phyloP scores from a whole-genome alignment of 768 basidiomycete species.

The Calocera cornea region DNA sequence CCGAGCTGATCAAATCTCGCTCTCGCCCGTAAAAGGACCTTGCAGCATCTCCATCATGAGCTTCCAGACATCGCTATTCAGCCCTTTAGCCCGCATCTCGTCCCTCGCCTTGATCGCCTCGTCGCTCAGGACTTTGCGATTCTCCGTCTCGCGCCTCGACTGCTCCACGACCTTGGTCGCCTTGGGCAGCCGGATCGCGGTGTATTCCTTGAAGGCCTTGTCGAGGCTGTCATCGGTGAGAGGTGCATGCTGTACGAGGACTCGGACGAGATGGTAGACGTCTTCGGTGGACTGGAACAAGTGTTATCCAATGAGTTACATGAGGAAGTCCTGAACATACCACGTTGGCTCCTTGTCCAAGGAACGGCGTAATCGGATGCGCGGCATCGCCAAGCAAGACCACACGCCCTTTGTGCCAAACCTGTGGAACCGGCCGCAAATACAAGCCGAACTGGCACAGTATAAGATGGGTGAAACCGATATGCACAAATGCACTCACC shows the following conservation, averaged over 20 bases:
- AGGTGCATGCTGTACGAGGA: constrained; percentile 26
- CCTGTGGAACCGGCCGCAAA: constrained; percentile 29
- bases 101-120: constrained; percentile 23
- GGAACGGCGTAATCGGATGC: constrained; percentile 32
- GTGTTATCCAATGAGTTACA: background rate
- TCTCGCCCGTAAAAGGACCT: background rate
- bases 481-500: constrained; percentile 15
- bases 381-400: constrained; percentile 35
- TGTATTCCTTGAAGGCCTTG: constrained; percentile 26
- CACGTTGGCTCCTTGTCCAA: constrained; percentile 37
- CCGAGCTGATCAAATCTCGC: too few relatives aligned
- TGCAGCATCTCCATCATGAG: background rate
- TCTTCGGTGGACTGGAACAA: constrained; percentile 21
- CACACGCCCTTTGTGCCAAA: constrained; percentile 32
- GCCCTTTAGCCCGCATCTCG: constrained; percentile 17
- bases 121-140: constrained; percentile 24
- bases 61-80: background rate
- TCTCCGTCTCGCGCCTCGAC: constrained; percentile 27
- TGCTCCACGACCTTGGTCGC: constrained; percentile 23
- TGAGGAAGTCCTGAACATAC: constrained; percentile 18
- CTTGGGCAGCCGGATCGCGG: constrained; percentile 27
- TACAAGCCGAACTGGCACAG: constrained; percentile 32
- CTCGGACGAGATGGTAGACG: constrained; percentile 25
- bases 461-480: too few relatives aligned
- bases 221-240: constrained; percentile 22